Evolutionary conservation across 139 green algal species (phyloP), one percentile per base, ranked within the genome.

Genomic region (Raphidocelis subcapitata): DNA sequence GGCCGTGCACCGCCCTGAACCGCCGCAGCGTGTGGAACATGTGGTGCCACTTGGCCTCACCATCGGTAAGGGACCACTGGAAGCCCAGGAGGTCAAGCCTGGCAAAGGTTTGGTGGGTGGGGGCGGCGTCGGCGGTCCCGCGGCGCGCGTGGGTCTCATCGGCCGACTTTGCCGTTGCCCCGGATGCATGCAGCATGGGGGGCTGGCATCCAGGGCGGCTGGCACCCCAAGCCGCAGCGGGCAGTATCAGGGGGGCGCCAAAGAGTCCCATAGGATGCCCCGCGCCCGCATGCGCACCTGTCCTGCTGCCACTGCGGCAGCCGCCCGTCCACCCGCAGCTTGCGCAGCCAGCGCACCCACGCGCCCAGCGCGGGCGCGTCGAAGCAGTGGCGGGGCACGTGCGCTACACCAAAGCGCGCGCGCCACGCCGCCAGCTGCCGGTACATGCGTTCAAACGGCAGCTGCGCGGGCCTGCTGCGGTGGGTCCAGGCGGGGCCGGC

Each of bases 231-330:
- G n/a, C n/a, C n/a, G n/a, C n/a, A n/a, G n/a, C n/a, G n/a, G n/a
- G n/a, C n/a, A n/a, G n/a, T n/a, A n/a, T n/a, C n/a, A n/a, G n/a
- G n/a, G n/a, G n/a, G n/a, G n/a, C n/a, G n/a, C n/a, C n/a, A n/a
- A n/a, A n/a, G n/a, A n/a, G n/a, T n/a, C n/a, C n/a, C n/a, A n/a
- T n/a, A n/a, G 41, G 8, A 49, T 49, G 41, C 41, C 12, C 41
- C 41, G 41, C 41, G 8, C 41, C 41, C 41, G 8, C n/a, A n/a
- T n/a, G 3, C 70, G 23, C 47, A 77, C 70, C 70, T 70, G 20
- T 82, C 76, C 1, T 67, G 33, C 70, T 78, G 72, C 76, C 76
- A 82, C 76, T 82, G 76, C 49, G 72, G 59, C 28, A 82, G 65
- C 3, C 44, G 54, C 2, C 72, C 65, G 12, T 67, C 55, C 26